A percentile compares a stretch with the other conserved stretches of the same genome.
phyloP scores from a whole-genome alignment of 2,329 filamentous ascomycete genomes.

The Colletotrichum magnum region DNA sequence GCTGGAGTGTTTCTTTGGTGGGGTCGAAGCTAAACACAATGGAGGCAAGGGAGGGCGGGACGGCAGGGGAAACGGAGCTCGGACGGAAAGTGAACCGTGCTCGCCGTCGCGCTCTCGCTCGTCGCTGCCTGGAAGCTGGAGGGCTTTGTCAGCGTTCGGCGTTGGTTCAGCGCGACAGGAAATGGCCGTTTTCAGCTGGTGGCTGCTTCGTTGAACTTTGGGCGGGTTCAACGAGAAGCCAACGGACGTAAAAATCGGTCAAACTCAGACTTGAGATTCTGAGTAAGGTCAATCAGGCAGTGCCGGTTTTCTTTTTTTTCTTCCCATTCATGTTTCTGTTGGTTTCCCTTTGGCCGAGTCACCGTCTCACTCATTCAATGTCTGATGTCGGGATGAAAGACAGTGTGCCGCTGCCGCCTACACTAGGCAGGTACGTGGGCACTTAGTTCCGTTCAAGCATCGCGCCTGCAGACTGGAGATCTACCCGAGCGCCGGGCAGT shows the following conservation, averaged over 20 bases:
- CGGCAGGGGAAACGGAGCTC: conserved; percentile 27
- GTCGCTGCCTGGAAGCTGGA: conserved; percentile 10
- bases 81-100: conserved; percentile 33
- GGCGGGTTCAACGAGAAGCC: neutral
- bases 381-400: conserved; percentile 17
- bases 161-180: conserved; percentile 6
- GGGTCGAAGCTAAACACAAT: conserved; percentile 15
- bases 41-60: conserved; percentile 8
- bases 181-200: conserved; percentile 16
- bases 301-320: conserved; percentile 7
- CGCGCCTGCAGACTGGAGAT: conserved; percentile 18
- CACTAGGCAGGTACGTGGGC: no score
- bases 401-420: neutral
- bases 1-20: conserved; percentile 31
- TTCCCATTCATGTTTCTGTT: neutral
- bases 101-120: neutral
- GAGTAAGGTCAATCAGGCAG: neutral
- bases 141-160: conserved; percentile 28
- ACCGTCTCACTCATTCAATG: neutral
- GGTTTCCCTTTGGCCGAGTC: conserved; percentile 5
- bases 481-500: conserved; percentile 13
- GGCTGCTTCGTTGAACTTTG: conserved; percentile 11
- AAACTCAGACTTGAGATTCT: neutral
- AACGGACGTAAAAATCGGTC: conserved; percentile 7
- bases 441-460: conserved; percentile 4